Percentiles rank a stretch among this genome's conserved stretches.
Conservation (phyloP, 306 rosid species). For the Fragaria vesca region DNA sequence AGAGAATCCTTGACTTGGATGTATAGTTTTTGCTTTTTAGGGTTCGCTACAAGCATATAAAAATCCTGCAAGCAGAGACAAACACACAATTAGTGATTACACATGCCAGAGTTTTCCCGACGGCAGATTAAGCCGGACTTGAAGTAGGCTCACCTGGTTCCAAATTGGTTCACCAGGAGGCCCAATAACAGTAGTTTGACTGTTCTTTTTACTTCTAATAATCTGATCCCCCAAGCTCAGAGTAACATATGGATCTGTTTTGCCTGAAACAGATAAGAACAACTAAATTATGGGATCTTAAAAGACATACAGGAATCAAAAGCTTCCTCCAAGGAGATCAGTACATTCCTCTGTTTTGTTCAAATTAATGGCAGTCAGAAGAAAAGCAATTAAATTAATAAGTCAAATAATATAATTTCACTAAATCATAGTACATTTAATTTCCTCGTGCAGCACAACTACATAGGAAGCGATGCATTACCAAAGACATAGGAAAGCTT, state of each 20-base stretch:
- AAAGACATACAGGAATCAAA: neutral
- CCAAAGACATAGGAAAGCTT: constrained; percentile 88
- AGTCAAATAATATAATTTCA: neutral
- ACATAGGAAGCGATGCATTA: constrained; percentile 36
- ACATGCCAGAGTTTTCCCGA: constrained; percentile 7
- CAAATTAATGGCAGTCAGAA: neutral
- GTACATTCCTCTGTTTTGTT: neutral
- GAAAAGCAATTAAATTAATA: neutral
- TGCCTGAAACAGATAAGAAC: constrained; percentile 48
- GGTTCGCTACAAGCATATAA: constrained; percentile 86
- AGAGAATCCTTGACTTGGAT: constrained; percentile 88
- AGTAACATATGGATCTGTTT: constrained; percentile 92
- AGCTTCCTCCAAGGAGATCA: constrained; percentile 2
- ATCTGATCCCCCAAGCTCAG: constrained; percentile 80
- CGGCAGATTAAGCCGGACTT: neutral
- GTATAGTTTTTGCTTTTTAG: constrained; percentile 71
- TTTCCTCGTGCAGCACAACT: constrained; percentile 11
- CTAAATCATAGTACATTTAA: too few species aligned
- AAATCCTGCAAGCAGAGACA: constrained; percentile 70
- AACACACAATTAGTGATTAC: constrained; percentile 24
- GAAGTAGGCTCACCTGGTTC: constrained; percentile 79
- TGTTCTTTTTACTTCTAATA: constrained; percentile 93
- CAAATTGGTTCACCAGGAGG: constrained; percentile 98
- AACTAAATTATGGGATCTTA: constrained; percentile 7
- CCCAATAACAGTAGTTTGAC: constrained; percentile 95